phyloP scores from a whole-genome alignment of 768 basidiomycete species.

The Sarcodon aspratus region DNA sequence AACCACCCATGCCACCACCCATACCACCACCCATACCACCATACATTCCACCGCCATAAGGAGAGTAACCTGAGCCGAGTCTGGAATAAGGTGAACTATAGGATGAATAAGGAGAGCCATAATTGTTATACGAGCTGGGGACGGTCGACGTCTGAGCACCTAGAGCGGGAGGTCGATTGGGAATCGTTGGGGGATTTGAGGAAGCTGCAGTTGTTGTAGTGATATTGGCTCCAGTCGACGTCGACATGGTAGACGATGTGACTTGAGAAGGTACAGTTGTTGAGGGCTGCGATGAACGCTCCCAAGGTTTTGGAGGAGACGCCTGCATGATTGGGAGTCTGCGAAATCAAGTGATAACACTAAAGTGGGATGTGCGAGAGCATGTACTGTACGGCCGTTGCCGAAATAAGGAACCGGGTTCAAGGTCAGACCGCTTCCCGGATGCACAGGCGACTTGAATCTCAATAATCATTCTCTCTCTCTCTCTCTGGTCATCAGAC shows the following conservation, averaged over 20 bases:
- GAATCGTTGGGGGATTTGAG: constrained; percentile 15
- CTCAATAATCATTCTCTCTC: no score
- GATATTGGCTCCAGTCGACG: not conserved
- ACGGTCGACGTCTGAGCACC: constrained; percentile 13
- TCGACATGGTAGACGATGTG: constrained; percentile 1
- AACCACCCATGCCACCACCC: constrained; percentile 20
- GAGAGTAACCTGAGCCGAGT: constrained; percentile 26
- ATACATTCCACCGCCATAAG: constrained; percentile 29
- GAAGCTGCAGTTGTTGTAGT: constrained; percentile 18
- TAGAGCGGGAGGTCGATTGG: constrained; percentile 12
- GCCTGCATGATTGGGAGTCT: constrained; percentile 32
- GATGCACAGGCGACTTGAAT: no score
- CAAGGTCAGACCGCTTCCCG: no score
- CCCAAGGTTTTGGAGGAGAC: constrained; percentile 89
- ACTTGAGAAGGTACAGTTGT: constrained; percentile 16
- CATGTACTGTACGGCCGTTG: no score
- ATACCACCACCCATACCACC: constrained; percentile 32
- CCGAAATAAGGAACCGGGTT: no score
- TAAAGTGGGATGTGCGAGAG: no score
- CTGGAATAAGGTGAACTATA: constrained; percentile 26
- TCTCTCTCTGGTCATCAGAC: no score
- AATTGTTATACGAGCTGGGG: constrained; percentile 9
- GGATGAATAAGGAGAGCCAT: constrained; percentile 26
- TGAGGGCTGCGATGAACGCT: constrained; percentile 35
- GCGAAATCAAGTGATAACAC: no score